These are phyloP conservation scores for Ogataea ramenticola DNA, from an alignment of 805 yeast species.

Conservation along the genomic window DNA sequence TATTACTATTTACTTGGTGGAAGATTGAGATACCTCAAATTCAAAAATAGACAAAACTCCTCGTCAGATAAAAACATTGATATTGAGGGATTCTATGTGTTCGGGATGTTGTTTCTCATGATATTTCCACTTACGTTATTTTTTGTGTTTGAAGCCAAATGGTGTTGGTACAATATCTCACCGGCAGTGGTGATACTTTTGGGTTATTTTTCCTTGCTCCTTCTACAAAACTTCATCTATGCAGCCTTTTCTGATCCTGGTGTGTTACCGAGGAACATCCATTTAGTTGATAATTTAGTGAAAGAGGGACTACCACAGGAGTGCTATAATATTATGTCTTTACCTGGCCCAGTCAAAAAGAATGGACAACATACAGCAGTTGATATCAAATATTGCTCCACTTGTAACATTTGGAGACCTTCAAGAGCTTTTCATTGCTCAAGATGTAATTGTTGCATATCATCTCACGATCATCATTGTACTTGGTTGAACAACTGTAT, in stretches of 20 bases:
- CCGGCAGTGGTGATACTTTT: conserved; percentile 53
- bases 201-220: conserved; percentile 48
- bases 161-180: conserved; percentile 50
- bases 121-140: conserved; percentile 42
- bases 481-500: conserved; percentile 66
- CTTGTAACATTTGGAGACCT: conserved; percentile 71
- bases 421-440: conserved; percentile 74
- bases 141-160: conserved; percentile 40
- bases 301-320: conserved; percentile 43
- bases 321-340: conserved; percentile 39
- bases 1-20: conserved; percentile 61
- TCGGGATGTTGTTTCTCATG: conserved; percentile 3
- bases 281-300: conserved; percentile 36
- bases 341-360: conserved; percentile 33
- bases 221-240: conserved; percentile 40
- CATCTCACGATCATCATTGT: conserved; percentile 60
- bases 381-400: conserved; percentile 41
- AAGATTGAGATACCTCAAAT: conserved; percentile 38
- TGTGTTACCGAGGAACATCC: conserved; percentile 57
- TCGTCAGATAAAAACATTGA: neutral
- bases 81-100: neutral
- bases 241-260: conserved; percentile 69
- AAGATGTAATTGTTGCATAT: conserved; percentile 57
- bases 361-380: conserved; percentile 13
- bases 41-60: conserved; percentile 3